Percentiles rank a stretch among this genome's conserved stretches.
phyloP scores from a whole-genome alignment of 2,329 filamentous ascomycete species.

The Magnaporthiopsis incrustans region DNA sequence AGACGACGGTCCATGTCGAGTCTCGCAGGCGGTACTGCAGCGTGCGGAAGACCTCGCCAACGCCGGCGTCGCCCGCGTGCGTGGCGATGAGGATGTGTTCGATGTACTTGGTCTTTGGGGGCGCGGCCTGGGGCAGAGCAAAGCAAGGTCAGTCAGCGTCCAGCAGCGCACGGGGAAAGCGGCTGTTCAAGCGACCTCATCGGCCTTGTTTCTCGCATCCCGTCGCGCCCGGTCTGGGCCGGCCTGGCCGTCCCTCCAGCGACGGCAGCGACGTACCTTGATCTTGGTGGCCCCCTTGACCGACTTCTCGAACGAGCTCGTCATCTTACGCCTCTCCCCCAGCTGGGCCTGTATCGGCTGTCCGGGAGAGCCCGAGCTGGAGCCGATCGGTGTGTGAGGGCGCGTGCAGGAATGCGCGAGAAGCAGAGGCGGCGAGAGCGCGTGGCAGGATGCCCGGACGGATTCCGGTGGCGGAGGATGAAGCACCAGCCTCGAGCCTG shows the following conservation, averaged over 20 bases:
- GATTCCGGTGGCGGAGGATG: background rate
- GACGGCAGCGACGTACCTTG: slow-evolving; percentile 54
- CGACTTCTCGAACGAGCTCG: slow-evolving; percentile 93
- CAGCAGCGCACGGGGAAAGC: background rate
- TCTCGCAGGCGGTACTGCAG: slow-evolving; percentile 84
- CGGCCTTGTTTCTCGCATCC: background rate
- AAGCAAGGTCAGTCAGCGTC: background rate
- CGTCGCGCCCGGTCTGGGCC: slow-evolving; percentile 1
- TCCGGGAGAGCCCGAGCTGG: background rate
- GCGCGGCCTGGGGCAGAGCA: slow-evolving; percentile 62
- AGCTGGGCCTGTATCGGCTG: background rate
- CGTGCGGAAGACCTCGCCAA: slow-evolving; percentile 91
- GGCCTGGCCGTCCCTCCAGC: slow-evolving; percentile 3
- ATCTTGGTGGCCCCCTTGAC: slow-evolving; percentile 98
- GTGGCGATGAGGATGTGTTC: slow-evolving; percentile 96
- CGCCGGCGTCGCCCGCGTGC: slow-evolving; percentile 86
- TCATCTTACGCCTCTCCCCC: slow-evolving; percentile 42
- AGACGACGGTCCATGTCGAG: slow-evolving; percentile 98
- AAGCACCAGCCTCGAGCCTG: background rate
- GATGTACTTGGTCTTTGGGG: slow-evolving; percentile 98
- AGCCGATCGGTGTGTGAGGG: background rate
- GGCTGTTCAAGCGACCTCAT: background rate
- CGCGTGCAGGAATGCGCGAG: background rate
- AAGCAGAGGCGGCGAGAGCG: background rate
- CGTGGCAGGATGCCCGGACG: background rate